Evolutionary conservation across 2,329 filamentous ascomycete genomes (phyloP).

Genomic region (Venturia pyrina): DNA sequence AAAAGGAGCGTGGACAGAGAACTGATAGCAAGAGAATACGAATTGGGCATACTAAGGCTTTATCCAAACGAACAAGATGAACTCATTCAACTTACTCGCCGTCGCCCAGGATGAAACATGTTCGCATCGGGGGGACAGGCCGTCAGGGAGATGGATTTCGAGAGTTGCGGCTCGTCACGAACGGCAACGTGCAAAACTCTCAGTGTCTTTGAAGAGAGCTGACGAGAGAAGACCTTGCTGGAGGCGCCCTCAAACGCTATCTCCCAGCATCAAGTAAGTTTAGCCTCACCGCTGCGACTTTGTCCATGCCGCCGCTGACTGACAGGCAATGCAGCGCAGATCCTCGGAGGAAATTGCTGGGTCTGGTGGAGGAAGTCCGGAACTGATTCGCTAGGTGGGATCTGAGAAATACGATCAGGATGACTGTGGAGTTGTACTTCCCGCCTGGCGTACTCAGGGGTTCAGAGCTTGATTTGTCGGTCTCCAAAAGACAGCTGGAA

Average conservation of each 20-base stretch:
- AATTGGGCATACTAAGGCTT: neutral
- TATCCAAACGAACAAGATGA: conserved; percentile 3
- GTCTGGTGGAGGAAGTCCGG: neutral
- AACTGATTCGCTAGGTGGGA: neutral
- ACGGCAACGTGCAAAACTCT: neutral
- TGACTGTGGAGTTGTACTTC: conserved; percentile 2
- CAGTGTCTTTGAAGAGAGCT: neutral
- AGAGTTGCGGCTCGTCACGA: neutral
- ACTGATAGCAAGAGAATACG: neutral
- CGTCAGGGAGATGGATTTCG: neutral
- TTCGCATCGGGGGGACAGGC: neutral
- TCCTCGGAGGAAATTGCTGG: neutral
- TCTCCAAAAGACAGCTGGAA: neutral
- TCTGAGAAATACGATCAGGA: neutral
- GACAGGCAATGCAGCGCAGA: neutral
- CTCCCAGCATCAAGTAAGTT: neutral
- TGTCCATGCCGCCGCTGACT: neutral
- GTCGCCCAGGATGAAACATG: neutral
- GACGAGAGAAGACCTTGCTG: neutral
- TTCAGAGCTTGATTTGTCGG: neutral
- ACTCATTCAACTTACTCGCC: conserved; percentile 1
- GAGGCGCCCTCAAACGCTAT: neutral
- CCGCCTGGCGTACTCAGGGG: neutral
- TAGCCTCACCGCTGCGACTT: neutral
- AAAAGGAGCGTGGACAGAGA: conserved; percentile 1